Conservation (phyloP, 768 basidiomycete genomes). For the Amanita brunnescens region DNA sequence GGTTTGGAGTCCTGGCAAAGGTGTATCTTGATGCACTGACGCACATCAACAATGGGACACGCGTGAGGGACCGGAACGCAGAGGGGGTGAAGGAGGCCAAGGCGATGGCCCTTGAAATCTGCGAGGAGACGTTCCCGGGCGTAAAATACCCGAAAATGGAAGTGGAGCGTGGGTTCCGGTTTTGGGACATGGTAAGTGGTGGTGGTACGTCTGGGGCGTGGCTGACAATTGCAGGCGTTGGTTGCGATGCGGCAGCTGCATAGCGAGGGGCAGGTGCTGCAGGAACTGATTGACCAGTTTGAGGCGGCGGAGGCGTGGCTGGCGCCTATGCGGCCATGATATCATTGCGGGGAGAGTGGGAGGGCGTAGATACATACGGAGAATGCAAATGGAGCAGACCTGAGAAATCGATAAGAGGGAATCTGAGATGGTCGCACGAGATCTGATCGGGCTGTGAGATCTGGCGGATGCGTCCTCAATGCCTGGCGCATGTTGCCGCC, state of each 20-base stretch:
- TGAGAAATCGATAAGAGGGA: slow-evolving; percentile 20
- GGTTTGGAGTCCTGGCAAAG: slow-evolving; percentile 95
- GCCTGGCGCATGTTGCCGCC: neutral
- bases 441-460: slow-evolving; percentile 19
- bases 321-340: slow-evolving; percentile 80
- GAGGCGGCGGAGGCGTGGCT: slow-evolving; percentile 94
- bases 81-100: slow-evolving; percentile 80
- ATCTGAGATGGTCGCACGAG: slow-evolving; percentile 22
- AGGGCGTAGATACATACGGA: slow-evolving; percentile 1
- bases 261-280: slow-evolving; percentile 69
- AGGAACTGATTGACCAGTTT: slow-evolving; percentile 90
- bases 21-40: slow-evolving; percentile 92
- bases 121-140: slow-evolving; percentile 90
- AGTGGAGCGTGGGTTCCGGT: slow-evolving; percentile 94
- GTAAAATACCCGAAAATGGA: slow-evolving; percentile 83
- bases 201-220: no score
- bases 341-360: slow-evolving; percentile 8
- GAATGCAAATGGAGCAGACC: slow-evolving; percentile 13
- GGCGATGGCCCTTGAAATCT: slow-evolving; percentile 78
- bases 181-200: slow-evolving; percentile 99
- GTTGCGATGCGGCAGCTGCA: slow-evolving; percentile 86
- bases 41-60: slow-evolving; percentile 72
- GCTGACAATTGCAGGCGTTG: no score
- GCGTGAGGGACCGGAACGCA: slow-evolving; percentile 69
- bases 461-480: neutral